Conservation (phyloP, 345 rosid species). For the Populus ilicifolia region DNA sequence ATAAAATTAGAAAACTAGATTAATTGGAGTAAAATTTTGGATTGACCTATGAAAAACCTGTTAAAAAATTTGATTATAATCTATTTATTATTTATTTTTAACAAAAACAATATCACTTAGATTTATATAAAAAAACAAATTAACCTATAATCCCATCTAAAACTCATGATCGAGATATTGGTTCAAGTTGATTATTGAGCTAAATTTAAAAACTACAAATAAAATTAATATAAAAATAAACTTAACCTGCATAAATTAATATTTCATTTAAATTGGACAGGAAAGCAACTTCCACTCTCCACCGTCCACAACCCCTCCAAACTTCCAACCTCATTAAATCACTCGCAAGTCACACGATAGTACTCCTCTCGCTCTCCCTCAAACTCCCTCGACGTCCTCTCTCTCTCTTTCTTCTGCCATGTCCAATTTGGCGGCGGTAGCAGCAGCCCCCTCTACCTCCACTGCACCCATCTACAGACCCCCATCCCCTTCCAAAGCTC, state of each 20-base stretch:
- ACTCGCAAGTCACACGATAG: not conserved
- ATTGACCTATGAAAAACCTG: fast-evolving
- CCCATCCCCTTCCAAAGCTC: conserved; percentile 15
- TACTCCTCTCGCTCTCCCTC: not conserved
- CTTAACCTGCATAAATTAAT: too few species aligned
- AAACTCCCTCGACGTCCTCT: not conserved
- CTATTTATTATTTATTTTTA: too few species aligned
- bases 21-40: fast-evolving
- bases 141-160: fast-evolving
- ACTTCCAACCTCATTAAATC: not conserved
- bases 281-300: not conserved
- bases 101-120: too few species aligned
- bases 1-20: too few species aligned
- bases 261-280: not conserved
- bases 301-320: not conserved
- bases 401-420: not conserved
- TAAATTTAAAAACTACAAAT: too few species aligned
- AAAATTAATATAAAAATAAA: too few species aligned
- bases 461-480: not conserved
- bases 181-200: fast-evolving
- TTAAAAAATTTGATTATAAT: fast-evolving
- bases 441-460: conserved; percentile 18
- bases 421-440: conserved; percentile 14
- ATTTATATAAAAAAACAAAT: too few species aligned
- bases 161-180: too few species aligned